These are phyloP conservation scores for Podila verticillata DNA, from an alignment of 192 early-diverging fungal genomes.

Conservation along the genomic window DNA sequence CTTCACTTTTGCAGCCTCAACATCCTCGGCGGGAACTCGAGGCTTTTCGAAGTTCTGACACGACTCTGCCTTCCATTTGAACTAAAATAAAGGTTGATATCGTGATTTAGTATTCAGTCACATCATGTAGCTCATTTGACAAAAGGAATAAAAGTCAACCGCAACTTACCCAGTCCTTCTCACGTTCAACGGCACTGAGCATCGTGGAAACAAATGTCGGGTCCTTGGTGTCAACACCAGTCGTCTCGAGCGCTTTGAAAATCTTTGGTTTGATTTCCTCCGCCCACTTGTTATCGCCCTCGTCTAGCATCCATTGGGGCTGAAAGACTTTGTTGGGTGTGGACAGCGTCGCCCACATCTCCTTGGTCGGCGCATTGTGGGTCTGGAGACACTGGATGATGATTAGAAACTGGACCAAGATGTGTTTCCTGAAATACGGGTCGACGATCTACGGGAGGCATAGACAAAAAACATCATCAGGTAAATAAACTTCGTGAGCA, in stretches of 20 bases:
- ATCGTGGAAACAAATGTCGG: conserved; percentile 72
- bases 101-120: not conserved
- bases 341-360: conserved; percentile 55
- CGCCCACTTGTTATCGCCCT: conserved; percentile 64
- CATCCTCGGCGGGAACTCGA: conserved; percentile 50
- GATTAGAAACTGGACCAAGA: conserved; percentile 91
- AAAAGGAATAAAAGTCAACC: not conserved
- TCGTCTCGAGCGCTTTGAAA: conserved; percentile 59
- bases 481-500: not conserved
- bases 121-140: not conserved
- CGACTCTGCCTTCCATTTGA: conserved; percentile 82
- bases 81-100: conserved; percentile 29
- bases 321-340: conserved; percentile 69
- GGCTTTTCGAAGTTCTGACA: conserved; percentile 78
- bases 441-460: conserved; percentile 76
- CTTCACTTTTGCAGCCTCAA: conserved; percentile 34
- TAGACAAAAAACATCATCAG: not conserved
- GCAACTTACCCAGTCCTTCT: conserved; percentile 73
- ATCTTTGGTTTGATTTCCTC: conserved; percentile 57
- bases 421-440: conserved; percentile 82
- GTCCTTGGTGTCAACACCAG: conserved; percentile 62
- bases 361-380: conserved; percentile 55
- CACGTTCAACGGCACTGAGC: conserved; percentile 73
- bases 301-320: conserved; percentile 50
- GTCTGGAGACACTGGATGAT: conserved; percentile 78